Base-by-base conservation (phyloP, 2,329 filamentous ascomycete genomes). In the Neopestalotiopsis rosae region DNA sequence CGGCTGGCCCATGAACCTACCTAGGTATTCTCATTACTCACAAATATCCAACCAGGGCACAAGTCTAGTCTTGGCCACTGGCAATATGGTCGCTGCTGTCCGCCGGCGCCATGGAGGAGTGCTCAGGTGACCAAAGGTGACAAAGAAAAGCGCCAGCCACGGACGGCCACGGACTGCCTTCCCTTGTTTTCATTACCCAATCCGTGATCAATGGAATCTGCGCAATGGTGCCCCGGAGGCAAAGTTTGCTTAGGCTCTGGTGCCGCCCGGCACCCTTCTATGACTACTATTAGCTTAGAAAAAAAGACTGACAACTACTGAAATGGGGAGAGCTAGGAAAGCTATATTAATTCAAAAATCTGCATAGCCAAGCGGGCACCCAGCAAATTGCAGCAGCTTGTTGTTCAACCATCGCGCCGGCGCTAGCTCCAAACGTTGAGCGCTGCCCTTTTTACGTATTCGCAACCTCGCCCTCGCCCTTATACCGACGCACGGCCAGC, bases 101-200 rank as follows among this genome's bases (percentile, higher is more conserved):
- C 71, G 72, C 71, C 71, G 70, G 72, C 70, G 72, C 34, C 70
- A 69, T 64, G 70, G 71, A 70, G 70, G 71, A 52, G 73, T 71
- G 76, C 74, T 80, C 79, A 52, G 45, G 45, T 52, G 45, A 52
- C 45, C 45, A 52, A 38, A 81, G 76, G 78, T 79, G 79, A 81
- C 77, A 75, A 74, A 75, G 73, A 77, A 75, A 72, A 77, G 75
- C 73, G 77, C 79, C 81, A 67, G 28, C 66, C 28, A n/a, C 52
- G 17, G 17, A 9, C 81, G 61, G 28, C 66, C 28, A n/a, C 52
- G 17, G 17, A 9, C 45, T 63, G 17, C 17, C 13, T 13, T 79
- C 76, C 77, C 78, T 76, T 76, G 80, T 85, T 85, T 85, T 75
- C 74, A 85, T 85, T 85, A 85, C 83, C 76, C 81, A 85, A 85